Evolutionary conservation across 1,284 basidiomycete species (phyloP), one percentile per base, ranked within the genome.

Genomic region (Exobasidium rhododendri): DNA sequence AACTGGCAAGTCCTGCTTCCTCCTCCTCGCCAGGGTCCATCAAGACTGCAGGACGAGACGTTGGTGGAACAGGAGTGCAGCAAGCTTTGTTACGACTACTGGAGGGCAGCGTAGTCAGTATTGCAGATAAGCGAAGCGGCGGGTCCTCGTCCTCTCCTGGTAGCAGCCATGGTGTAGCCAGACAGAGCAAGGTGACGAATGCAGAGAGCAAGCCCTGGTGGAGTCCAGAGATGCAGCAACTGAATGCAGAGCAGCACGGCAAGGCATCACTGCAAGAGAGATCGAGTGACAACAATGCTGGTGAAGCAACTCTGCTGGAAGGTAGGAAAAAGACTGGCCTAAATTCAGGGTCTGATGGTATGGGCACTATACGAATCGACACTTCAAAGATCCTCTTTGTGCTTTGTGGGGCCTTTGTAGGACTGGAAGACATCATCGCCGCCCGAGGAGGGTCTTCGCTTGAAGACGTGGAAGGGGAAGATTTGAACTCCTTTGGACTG

Each of bases 11-110:
- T 17, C 59, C 50, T 49, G 13, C 29, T 22, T 56, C 49, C 26
- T 20, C 28, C 14, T 59, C 26, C 0, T 56, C 24, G 14, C 26
- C 32, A 26, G 30, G 53, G 2, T 71, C 82, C 28, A 85, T 88
- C 43, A 88, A 87, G 62, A 80, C 78, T 69, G 81, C 88, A 3
- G 88, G 89, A 1, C 87, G 92, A 55, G 94, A 97, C 77, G 93
- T 97, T 0, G 89, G 91, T 22, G 94, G 94, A 3, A 93, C 96
- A 83, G 94, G 94, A 35, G 94, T 97, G 2, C 94, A 97, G 74
- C 94, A 97, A 80, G 83, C 91, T 10, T 83, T 97, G 24, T 83
- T 97, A 0, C 85, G 92, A 52, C 89, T 97, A 85, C 88, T 97
- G 83, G 94, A 97, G 82, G 94, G 94, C 1, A 88, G 91, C 0